Evolutionary conservation across 1,284 basidiomycete species (phyloP).

Genomic region (Somion occarium): DNA sequence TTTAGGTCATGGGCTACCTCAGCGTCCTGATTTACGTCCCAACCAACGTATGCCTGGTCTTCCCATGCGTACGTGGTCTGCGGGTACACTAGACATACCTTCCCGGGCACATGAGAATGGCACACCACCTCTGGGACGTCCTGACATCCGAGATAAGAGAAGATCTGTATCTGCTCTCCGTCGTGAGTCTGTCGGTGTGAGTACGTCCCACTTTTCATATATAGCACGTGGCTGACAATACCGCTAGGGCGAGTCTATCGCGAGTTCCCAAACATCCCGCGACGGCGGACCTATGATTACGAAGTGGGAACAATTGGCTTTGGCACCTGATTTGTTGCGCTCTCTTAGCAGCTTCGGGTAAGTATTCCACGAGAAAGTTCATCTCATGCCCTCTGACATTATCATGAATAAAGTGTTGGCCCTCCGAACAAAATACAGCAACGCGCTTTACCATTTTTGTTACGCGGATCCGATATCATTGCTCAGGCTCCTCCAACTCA

Average conservation of each 20-base stretch:
- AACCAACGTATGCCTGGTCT: slow-evolving; percentile 57
- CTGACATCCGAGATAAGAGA: slow-evolving; percentile 58
- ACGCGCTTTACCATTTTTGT: slow-evolving; percentile 90
- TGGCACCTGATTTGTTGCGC: slow-evolving; percentile 83
- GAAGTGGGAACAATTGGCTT: slow-evolving; percentile 93
- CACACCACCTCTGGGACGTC: slow-evolving; percentile 22
- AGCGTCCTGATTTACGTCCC: slow-evolving; percentile 51
- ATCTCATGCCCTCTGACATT: slow-evolving; percentile 8
- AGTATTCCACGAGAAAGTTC: slow-evolving; percentile 25
- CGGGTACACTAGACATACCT: slow-evolving; percentile 70
- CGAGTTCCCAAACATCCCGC: slow-evolving; percentile 45
- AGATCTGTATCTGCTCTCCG: slow-evolving; percentile 64
- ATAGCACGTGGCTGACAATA: slow-evolving; percentile 22
- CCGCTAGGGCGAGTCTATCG: slow-evolving; percentile 50
- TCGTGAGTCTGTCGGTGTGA: slow-evolving; percentile 69
- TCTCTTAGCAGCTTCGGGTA: slow-evolving; percentile 94
- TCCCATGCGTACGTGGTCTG: slow-evolving; percentile 77
- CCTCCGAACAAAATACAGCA: slow-evolving; percentile 99
- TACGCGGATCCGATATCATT: slow-evolving; percentile 93
- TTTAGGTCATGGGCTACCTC: slow-evolving; percentile 54
- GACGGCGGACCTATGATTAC: slow-evolving; percentile 83
- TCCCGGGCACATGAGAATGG: slow-evolving; percentile 39
- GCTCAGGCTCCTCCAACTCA: slow-evolving; percentile 98
- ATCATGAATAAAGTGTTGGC: slow-evolving; percentile 63
- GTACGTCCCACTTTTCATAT: slow-evolving; percentile 37